A percentile compares a stretch with the other conserved stretches of the same genome.
Evolutionary conservation across 768 basidiomycete species (phyloP).

Genomic region (Kwoniella newhampshirensis): DNA sequence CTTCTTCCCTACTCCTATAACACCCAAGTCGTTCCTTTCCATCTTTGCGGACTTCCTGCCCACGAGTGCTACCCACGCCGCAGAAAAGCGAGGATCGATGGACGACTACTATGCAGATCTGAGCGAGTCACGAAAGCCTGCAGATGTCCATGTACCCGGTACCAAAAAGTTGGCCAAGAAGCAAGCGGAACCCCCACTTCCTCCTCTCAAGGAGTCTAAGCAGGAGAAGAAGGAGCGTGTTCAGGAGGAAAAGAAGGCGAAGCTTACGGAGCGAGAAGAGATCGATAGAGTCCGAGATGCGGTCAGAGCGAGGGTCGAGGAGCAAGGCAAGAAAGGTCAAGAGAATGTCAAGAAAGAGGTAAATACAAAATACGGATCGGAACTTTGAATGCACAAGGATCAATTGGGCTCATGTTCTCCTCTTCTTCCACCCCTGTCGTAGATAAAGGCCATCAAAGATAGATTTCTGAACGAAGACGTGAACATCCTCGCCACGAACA

Average conservation of each 20-base stretch:
- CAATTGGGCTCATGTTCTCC: slow-evolving; percentile 1
- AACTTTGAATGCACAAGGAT: neutral
- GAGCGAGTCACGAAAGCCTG: slow-evolving; percentile 25
- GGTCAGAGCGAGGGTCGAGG: slow-evolving; percentile 24
- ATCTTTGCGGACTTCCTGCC: slow-evolving; percentile 45
- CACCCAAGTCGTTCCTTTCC: slow-evolving; percentile 33
- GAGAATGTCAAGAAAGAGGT: slow-evolving; percentile 35
- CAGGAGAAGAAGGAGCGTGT: slow-evolving; percentile 10
- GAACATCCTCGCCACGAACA: slow-evolving; percentile 20
- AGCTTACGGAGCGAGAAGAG: slow-evolving; percentile 19
- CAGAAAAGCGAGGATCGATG: slow-evolving; percentile 31
- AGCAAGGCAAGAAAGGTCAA: slow-evolving; percentile 30
- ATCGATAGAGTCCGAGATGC: slow-evolving; percentile 25
- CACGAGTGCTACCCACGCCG: slow-evolving; percentile 14
- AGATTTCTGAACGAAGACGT: slow-evolving; percentile 16
- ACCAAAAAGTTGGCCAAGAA: slow-evolving; percentile 16
- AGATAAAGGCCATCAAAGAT: slow-evolving; percentile 12
- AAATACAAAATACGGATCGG: slow-evolving; percentile 6
- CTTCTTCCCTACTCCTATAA: slow-evolving; percentile 26
- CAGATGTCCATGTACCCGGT: slow-evolving; percentile 22
- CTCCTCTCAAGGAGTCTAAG: slow-evolving; percentile 3
- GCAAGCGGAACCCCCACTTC: slow-evolving; percentile 3
- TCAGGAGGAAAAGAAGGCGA: slow-evolving; percentile 8
- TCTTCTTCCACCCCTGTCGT: neutral
- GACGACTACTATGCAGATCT: slow-evolving; percentile 31